Evolutionary conservation across 2,329 filamentous ascomycete species (phyloP).

Genomic region (Aspergillus sp.): DNA sequence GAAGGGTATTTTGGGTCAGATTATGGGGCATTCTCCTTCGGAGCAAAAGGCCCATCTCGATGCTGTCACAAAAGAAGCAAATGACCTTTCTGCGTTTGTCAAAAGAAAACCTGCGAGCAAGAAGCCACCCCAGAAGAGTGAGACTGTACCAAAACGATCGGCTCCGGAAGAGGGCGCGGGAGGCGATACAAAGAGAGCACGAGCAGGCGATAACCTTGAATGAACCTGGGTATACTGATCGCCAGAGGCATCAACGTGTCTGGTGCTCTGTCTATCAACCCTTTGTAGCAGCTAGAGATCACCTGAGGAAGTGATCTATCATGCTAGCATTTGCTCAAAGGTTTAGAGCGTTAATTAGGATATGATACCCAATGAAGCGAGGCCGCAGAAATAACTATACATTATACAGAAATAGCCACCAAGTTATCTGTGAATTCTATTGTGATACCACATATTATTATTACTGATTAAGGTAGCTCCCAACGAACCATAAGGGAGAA

Average conservation of each 20-base stretch:
- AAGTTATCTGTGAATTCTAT: too few species aligned
- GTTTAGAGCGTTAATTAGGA: not conserved
- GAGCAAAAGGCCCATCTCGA: constrained; percentile 57
- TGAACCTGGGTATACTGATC: not conserved
- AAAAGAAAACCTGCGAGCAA: constrained; percentile 51
- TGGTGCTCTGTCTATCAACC: constrained; percentile 6
- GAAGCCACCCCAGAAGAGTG: constrained; percentile 15
- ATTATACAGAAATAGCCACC: not conserved
- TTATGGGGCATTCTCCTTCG: constrained; percentile 56
- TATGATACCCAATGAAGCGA: not conserved
- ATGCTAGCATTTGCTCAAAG: not conserved
- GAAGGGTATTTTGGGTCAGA: constrained; percentile 59
- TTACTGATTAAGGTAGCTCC: too few species aligned
- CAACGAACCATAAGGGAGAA: not conserved
- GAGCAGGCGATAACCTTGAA: constrained; percentile 11
- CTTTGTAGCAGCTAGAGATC: not conserved
- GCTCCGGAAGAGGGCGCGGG: constrained; percentile 26
- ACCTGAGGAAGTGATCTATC: not conserved
- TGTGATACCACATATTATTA: too few species aligned
- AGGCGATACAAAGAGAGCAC: constrained; percentile 28
- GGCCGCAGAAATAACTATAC: not conserved
- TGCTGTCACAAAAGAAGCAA: constrained; percentile 58
- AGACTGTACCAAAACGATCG: constrained; percentile 31
- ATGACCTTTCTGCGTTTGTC: constrained; percentile 61
- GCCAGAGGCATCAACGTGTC: not conserved